A percentile compares a stretch with the other conserved stretches of the same genome.
Conservation (phyloP, 257 asterid species). For the Solanum rostratum region DNA sequence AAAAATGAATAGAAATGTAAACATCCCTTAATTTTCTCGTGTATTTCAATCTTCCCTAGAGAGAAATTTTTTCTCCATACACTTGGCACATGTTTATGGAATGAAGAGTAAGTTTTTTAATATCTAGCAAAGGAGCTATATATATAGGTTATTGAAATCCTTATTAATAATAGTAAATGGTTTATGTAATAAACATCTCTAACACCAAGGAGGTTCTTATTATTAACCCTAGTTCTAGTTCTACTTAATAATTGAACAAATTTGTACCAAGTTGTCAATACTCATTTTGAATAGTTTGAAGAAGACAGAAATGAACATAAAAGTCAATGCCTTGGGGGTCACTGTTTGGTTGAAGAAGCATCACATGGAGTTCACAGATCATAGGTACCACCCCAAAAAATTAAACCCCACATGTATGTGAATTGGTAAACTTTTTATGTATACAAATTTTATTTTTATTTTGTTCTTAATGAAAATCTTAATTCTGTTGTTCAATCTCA, state of each 20-base stretch:
- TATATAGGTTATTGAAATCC: too few species aligned
- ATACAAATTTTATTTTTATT: too few species aligned
- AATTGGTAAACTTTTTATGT: not conserved
- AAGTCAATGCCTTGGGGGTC: not conserved
- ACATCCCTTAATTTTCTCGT: too few species aligned
- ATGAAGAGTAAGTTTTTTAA: too few species aligned
- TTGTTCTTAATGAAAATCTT: too few species aligned
- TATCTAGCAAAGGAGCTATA: too few species aligned
- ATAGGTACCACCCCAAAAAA: not conserved
- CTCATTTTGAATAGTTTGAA: not conserved
- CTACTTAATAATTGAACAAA: not conserved
- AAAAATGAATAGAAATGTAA: too few species aligned
- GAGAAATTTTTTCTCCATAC: too few species aligned
- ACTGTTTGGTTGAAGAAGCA: not conserved
- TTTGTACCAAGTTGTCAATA: not conserved
- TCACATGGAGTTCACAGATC: not conserved
- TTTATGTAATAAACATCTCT: not conserved
- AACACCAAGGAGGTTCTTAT: not conserved
- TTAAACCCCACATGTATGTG: not conserved
- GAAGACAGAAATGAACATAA: not conserved
- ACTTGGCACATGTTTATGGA: too few species aligned
- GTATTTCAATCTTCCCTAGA: too few species aligned
- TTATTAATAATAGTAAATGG: too few species aligned
- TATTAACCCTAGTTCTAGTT: not conserved
- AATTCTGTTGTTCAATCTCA: too few species aligned